Percentiles rank a stretch among this genome's conserved stretches.
Evolutionary conservation across 2,329 filamentous ascomycete species (phyloP).

Genomic region (Chaetomiaceae sp.): DNA sequence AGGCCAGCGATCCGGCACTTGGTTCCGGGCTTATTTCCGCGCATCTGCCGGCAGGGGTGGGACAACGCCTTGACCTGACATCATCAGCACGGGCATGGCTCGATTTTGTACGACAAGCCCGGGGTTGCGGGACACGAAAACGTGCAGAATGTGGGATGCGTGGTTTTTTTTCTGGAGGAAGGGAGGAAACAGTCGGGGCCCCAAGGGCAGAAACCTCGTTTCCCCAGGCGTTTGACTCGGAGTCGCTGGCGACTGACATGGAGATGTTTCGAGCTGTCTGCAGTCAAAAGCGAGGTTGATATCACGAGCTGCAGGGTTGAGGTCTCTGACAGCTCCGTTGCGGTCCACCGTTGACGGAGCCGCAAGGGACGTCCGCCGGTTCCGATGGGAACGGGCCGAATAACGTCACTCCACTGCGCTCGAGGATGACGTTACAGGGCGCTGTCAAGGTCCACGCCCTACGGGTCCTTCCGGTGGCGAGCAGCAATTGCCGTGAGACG

Average conservation of each 20-base stretch:
- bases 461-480: conserved; percentile 3
- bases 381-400: conserved; percentile 17
- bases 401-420: conserved; percentile 16
- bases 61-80: not conserved
- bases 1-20: not conserved
- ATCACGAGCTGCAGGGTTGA: conserved; percentile 1
- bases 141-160: not conserved
- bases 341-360: conserved; percentile 9
- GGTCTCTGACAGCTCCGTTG: conserved; percentile 1
- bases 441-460: not conserved
- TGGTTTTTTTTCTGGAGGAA: not conserved
- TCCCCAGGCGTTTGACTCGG: not conserved
- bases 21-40: conserved; percentile 2
- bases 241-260: not conserved
- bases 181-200: not conserved
- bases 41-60: conserved; percentile 1
- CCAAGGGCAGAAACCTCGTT: not conserved
- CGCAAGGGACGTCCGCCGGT: conserved; percentile 12
- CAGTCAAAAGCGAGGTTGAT: no score
- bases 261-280: not conserved
- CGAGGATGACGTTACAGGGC: conserved; percentile 12
- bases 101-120: not conserved
- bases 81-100: conserved; percentile 1
- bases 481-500: conserved; percentile 6
- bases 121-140: not conserved